Evolutionary conservation across 768 basidiomycete genomes (phyloP).

Genomic region (Sutorius australiensis): DNA sequence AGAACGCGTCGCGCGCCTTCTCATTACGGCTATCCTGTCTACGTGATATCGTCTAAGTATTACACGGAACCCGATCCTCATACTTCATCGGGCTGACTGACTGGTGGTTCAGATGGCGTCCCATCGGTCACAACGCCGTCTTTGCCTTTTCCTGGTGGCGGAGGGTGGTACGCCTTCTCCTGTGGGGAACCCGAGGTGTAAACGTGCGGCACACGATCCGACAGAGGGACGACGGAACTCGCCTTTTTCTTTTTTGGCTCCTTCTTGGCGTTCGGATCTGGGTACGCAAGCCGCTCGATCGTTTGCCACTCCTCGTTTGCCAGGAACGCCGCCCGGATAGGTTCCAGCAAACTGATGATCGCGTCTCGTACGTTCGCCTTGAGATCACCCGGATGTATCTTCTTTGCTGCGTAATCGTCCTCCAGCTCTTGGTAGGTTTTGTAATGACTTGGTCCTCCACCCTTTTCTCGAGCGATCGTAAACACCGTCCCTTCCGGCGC

Average conservation of each 20-base stretch:
- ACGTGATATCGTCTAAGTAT: background rate
- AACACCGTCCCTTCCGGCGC: conserved; percentile 84
- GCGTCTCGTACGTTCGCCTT: conserved; percentile 74
- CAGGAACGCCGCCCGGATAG: conserved; percentile 76
- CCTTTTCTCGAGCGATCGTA: conserved; percentile 71
- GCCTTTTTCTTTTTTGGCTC: conserved; percentile 64
- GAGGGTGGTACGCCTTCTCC: conserved; percentile 82
- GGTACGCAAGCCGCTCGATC: conserved; percentile 79
- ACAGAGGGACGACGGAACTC: background rate
- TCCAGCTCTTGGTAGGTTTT: conserved; percentile 59
- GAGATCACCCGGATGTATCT: conserved; percentile 86
- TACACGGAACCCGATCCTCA: background rate
- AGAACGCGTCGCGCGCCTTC: background rate
- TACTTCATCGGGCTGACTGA: conserved; percentile 5
- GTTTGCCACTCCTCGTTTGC: conserved; percentile 77
- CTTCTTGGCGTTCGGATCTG: conserved; percentile 62
- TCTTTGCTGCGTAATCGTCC: conserved; percentile 69
- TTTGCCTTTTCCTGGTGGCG: conserved; percentile 76
- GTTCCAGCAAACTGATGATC: conserved; percentile 71
- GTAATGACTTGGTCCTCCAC: conserved; percentile 74
- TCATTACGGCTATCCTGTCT: background rate
- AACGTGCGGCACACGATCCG: background rate
- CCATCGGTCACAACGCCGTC: conserved; percentile 6
- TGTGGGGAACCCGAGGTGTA: conserved; percentile 21
- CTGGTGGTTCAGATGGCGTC: background rate